Evolutionary conservation across 768 basidiomycete species (phyloP), one percentile per base, ranked within the genome.

Genomic region (Exsudoporus frostii): DNA sequence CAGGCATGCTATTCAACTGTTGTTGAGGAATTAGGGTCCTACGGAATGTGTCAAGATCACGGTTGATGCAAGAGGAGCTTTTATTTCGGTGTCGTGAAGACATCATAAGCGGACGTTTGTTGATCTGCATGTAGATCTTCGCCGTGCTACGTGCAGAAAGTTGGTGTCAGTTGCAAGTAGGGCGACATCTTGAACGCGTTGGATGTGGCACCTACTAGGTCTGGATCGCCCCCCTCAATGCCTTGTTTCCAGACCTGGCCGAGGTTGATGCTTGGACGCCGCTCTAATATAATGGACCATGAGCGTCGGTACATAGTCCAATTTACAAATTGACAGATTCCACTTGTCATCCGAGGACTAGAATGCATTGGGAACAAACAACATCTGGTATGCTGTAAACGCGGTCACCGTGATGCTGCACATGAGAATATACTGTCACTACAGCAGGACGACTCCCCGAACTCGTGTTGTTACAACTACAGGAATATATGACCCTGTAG

Each of bases 121-220:
- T 56, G 49, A 24, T 10, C 20, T 20, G 13, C 30, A 9, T 32
- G 37, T 39, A n/a, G n/a, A n/a, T 39, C 51, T 60, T 46, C 29
- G 51, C 10, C 27, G 84, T 54, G 56, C 83, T 78, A 37, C 93
- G 84, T 3, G 86, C 74, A 22, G 71, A 62, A 44, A 97, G 73
- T 22, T 67, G 74, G 55, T 75, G 77, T n/a, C 95, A 80, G 66
- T 98, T 98, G 80, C 61, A 77, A 79, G 68, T 86, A 74, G 0
- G 85, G 77, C 2, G 88, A 89, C 7, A 61, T 50, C 39, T 74
- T 71, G 64, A 85, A 80, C 17, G 53, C 34, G 34, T 53, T 34
- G 24, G 50, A 30, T 25, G n/a, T n/a, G n/a, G 56, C 50, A 15
- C 54, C n/a, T n/a, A n/a, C 48, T 15, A 60, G 22, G n/a, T 50